Conservation (phyloP, 176 grass and related monocot genomes). For the Tillandsia leiboldiana region DNA sequence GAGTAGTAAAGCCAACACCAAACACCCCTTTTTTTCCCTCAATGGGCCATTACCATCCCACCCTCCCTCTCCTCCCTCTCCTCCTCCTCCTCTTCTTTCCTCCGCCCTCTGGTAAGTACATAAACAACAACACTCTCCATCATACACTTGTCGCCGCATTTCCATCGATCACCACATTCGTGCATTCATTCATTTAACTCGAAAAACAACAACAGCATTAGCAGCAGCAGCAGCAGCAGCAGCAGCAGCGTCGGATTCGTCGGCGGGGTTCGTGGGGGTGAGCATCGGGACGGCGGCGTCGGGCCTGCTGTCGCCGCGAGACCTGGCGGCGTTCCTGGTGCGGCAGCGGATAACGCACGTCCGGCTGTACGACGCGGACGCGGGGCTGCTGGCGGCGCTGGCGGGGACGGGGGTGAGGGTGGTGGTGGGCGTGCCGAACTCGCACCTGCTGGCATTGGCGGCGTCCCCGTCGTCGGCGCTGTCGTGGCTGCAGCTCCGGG, state of each 20-base stretch:
- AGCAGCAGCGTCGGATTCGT: neutral
- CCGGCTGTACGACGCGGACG: slow-evolving; percentile 81
- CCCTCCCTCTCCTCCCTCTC: slow-evolving; percentile 20
- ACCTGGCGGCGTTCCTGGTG: slow-evolving; percentile 61
- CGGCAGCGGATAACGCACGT: slow-evolving; percentile 68
- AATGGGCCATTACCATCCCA: slow-evolving; percentile 29
- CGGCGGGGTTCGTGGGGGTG: slow-evolving; percentile 53
- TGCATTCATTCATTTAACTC: neutral
- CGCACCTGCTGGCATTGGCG: slow-evolving; percentile 82
- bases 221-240: slow-evolving; percentile 6
- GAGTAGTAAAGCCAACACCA: too few species aligned
- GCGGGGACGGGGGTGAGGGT: slow-evolving; percentile 41
- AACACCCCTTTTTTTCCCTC: neutral
- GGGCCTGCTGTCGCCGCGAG: slow-evolving; percentile 61
- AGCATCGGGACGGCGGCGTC: slow-evolving; percentile 78
- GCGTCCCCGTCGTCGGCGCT: slow-evolving; percentile 54
- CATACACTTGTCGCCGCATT: too few species aligned
- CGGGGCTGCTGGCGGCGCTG: slow-evolving; percentile 55
- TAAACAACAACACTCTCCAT: too few species aligned
- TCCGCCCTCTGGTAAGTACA: too few species aligned
- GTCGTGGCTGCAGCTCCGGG: slow-evolving; percentile 53
- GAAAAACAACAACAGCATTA: neutral
- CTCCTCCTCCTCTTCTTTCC: slow-evolving; percentile 15
- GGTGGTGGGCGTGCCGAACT: slow-evolving; percentile 79
- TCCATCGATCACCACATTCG: too few species aligned